Percentiles rank a stretch among this genome's conserved stretches.
These are phyloP conservation scores for Ganoderma multipileum DNA, from an alignment of 1,284 basidiomycete species.

Conservation along the genomic window DNA sequence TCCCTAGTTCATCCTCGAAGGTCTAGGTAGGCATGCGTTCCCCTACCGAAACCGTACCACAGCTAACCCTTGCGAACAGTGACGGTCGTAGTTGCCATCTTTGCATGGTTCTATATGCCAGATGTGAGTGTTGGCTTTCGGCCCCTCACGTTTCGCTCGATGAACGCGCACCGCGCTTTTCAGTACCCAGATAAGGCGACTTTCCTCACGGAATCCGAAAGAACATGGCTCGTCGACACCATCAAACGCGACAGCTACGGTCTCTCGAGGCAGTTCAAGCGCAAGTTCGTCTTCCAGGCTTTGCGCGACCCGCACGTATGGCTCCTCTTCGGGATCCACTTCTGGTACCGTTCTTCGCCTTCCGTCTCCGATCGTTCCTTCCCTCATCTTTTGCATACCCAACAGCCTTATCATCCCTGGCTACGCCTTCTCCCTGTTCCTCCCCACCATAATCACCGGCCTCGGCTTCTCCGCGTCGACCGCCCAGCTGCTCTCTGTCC, in stretches of 20 bases:
- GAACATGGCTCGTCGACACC: constrained; percentile 41
- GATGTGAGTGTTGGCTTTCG: not conserved
- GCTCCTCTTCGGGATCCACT: constrained; percentile 44
- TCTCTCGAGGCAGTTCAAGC: constrained; percentile 30
- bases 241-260: constrained; percentile 36
- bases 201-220: constrained; percentile 41
- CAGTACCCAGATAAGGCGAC: constrained; percentile 9
- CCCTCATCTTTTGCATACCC: constrained; percentile 30
- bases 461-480: constrained; percentile 37
- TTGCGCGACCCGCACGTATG: constrained; percentile 45
- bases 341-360: constrained; percentile 22
- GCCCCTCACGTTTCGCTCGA: not conserved
- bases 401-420: constrained; percentile 22
- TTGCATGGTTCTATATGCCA: constrained; percentile 17
- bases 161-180: not conserved
- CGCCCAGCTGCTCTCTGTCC: constrained; percentile 37
- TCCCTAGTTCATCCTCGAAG: constrained; percentile 14
- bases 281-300: constrained; percentile 35
- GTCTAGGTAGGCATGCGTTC: not conserved
- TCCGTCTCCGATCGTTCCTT: not conserved
- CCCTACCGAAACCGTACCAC: too few relatives aligned
- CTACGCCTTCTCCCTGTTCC: constrained; percentile 30
- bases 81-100: constrained; percentile 4
- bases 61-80: not conserved
- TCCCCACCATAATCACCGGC: constrained; percentile 41